Base-by-base conservation (phyloP, 2,329 filamentous ascomycete species). In the Ophiosphaerella herpotricha region DNA sequence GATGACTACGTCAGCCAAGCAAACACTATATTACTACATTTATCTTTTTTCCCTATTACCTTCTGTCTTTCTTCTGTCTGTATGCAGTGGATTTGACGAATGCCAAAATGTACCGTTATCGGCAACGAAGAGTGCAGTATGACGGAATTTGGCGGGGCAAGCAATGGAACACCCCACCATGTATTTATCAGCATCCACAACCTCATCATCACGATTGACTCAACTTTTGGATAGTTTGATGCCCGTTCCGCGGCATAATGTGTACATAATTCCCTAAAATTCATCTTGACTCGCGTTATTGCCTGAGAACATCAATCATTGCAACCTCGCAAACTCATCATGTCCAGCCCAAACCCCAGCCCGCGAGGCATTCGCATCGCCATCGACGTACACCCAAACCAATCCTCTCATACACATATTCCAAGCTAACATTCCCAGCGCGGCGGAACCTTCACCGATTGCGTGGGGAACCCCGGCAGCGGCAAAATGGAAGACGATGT, bases 361-460 rank as follows among this genome's bases (percentile, higher is more conserved):
- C 46, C 52, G 58, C 81, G 84, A 55, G 86, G 87, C 49, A 85
- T 90, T 63, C 85, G 87, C 67, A 90, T 91, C 61, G 87, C 88
- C 59, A 91, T 91, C 55, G 78, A 81, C 47, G 74, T 75, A 58
- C 31, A 11, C 7, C 26, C 26, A 29, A 29, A 61, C 45, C 39
- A 5, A 14, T 5, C 5, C 2, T 14, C 6, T 18, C 18, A 35
- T n/a, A 16, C 11, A 2, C 12, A 32, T 13, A 13, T 18, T 9
- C 41, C 13, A 6, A 34, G 29, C 26, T 42, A 36, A 41, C 53
- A 66, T 50, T 60, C 44, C 33, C 63, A 86, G 75, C 86, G 91
- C 54, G 91, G 91, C 59, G 91, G 91, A 50, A 96, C 91, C 24
- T 96, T 96, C 71, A 96, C 91, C 34, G 91, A 96, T 75, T 96